Evolutionary conservation across 768 basidiomycete genomes (phyloP).

Genomic region (Leccinellum luteum): DNA sequence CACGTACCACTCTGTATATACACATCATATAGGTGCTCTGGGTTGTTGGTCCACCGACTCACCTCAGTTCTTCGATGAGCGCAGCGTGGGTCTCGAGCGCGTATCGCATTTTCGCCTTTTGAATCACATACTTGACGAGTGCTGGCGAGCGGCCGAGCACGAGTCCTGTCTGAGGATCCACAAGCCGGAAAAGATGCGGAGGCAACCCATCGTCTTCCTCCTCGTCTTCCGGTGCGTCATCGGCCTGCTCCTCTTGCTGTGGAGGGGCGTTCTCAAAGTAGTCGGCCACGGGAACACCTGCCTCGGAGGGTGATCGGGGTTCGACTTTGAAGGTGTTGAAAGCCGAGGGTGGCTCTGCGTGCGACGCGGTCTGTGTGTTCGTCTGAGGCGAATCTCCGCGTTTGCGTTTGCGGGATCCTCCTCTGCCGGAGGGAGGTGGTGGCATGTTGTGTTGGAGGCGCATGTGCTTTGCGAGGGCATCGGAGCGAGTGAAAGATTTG

Average conservation of each 20-base stretch:
- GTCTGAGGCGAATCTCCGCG: slow-evolving; percentile 39
- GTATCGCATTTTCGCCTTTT: slow-evolving; percentile 71
- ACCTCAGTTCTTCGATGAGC: slow-evolving; percentile 62
- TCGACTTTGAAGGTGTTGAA: slow-evolving; percentile 70
- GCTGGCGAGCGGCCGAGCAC: slow-evolving; percentile 66
- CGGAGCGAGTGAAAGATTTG: slow-evolving; percentile 92
- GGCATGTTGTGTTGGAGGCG: slow-evolving; percentile 81
- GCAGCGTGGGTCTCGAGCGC: slow-evolving; percentile 64
- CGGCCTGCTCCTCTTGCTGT: slow-evolving; percentile 17
- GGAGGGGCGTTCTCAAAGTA: slow-evolving; percentile 30
- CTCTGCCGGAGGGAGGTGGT: slow-evolving; percentile 70
- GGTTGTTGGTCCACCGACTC: background rate
- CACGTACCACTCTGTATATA: slow-evolving; percentile 38
- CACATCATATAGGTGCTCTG: background rate
- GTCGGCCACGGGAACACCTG: slow-evolving; percentile 29
- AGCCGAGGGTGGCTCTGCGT: slow-evolving; percentile 28
- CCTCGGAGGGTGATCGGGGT: slow-evolving; percentile 42
- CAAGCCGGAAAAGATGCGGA: slow-evolving; percentile 46
- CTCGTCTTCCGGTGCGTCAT: slow-evolving; percentile 24
- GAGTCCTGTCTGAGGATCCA: slow-evolving; percentile 57
- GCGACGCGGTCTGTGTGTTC: slow-evolving; percentile 15
- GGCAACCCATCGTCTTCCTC: slow-evolving; percentile 52
- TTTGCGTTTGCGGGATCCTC: slow-evolving; percentile 70
- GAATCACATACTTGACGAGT: slow-evolving; percentile 67
- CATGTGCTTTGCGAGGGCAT: slow-evolving; percentile 91